These are phyloP conservation scores for Talaromyces proteolyticus DNA, from an alignment of 495 filamentous ascomycete genomes.

Conservation along the genomic window DNA sequence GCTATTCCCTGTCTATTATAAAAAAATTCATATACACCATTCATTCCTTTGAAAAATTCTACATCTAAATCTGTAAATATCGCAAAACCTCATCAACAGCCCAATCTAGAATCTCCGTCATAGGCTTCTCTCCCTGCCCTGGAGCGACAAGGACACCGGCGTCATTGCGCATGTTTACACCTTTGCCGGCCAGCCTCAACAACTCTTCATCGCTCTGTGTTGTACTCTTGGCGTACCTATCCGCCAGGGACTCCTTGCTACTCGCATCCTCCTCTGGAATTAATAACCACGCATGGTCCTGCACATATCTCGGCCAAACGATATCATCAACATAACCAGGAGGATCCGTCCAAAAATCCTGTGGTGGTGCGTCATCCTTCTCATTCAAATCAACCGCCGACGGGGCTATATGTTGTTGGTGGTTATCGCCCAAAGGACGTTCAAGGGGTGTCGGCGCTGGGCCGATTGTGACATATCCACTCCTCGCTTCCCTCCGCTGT, in stretches of 20 bases:
- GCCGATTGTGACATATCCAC: conserved; percentile 78
- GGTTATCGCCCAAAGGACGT: neutral
- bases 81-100: conserved; percentile 35
- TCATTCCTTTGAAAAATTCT: neutral
- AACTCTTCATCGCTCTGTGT: conserved; percentile 15
- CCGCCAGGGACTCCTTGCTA: neutral
- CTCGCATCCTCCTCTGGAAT: conserved; percentile 56
- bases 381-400: conserved; percentile 24
- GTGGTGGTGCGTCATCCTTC: conserved; percentile 38
- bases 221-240: conserved; percentile 3
- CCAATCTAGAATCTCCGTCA: conserved; percentile 36
- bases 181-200: conserved; percentile 25
- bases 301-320: conserved; percentile 91
- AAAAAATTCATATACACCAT: neutral
- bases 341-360: conserved; percentile 91
- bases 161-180: conserved; percentile 24
- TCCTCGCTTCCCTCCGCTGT: conserved; percentile 60
- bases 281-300: conserved; percentile 72
- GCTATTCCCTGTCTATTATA: too few relatives aligned
- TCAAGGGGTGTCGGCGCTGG: conserved; percentile 20
- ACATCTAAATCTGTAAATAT: neutral
- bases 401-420: conserved; percentile 9
- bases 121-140: conserved; percentile 22
- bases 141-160: conserved; percentile 34
- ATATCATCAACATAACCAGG: conserved; percentile 90